A percentile compares a stretch with the other conserved stretches of the same genome.
phyloP scores from a whole-genome alignment of 1,284 basidiomycete species.

The Ceratorhiza oryzae-sativae region DNA sequence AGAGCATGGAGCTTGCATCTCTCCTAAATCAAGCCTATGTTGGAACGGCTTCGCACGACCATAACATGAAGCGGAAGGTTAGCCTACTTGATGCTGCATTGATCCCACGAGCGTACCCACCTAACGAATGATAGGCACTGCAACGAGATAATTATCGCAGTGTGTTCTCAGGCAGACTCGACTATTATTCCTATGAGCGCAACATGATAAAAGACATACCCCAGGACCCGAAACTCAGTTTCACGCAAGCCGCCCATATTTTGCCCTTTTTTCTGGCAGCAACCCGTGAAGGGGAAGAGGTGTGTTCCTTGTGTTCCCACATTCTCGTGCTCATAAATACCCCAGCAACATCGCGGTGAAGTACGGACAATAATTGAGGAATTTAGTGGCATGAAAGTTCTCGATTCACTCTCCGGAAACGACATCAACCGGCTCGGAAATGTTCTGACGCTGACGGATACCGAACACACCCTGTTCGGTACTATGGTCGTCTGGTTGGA shows the following conservation, averaged over 20 bases:
- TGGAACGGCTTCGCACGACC: no score
- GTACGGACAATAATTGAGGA: slow-evolving; percentile 43
- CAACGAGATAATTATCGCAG: slow-evolving; percentile 49
- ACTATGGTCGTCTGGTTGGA: slow-evolving; percentile 49
- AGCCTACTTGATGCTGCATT: no score
- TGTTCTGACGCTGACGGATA: slow-evolving; percentile 47
- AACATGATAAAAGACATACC: not conserved
- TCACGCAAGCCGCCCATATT: slow-evolving; percentile 42
- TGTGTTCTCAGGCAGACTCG: slow-evolving; percentile 46
- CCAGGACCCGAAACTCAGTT: not conserved
- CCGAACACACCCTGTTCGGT: slow-evolving; percentile 47
- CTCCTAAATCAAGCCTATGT: not conserved
- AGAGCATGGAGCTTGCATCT: not conserved
- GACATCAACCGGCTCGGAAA: slow-evolving; percentile 50
- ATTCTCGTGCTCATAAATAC: slow-evolving; percentile 20
- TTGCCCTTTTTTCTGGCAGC: slow-evolving; percentile 24
- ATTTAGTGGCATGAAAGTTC: slow-evolving; percentile 42
- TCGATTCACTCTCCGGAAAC: slow-evolving; percentile 46
- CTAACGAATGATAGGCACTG: slow-evolving; percentile 47
- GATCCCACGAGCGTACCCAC: no score
- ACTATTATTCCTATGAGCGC: slow-evolving; percentile 31
- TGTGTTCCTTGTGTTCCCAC: not conserved
- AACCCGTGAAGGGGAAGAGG: slow-evolving; percentile 2
- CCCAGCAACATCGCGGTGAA: slow-evolving; percentile 36
- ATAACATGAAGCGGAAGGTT: no score